Evolutionary conservation across 225 moss, liverwort and hornwort species (phyloP).

Genomic region (Sphagnum tenellum): DNA sequence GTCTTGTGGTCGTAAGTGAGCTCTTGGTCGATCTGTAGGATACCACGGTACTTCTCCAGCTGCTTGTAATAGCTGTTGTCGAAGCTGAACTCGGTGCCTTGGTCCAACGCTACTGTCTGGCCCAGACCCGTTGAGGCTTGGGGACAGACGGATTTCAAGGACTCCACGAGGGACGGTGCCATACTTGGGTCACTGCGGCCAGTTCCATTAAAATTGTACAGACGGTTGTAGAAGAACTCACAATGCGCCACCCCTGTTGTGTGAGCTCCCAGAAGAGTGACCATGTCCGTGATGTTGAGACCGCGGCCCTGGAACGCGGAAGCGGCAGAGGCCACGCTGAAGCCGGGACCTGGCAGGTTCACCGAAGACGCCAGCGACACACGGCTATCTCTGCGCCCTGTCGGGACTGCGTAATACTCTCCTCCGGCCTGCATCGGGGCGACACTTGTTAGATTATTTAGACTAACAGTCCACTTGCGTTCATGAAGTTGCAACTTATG

Average conservation of each 20-base stretch:
- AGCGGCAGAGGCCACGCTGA: no score
- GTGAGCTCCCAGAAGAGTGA: not conserved
- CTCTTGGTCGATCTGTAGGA: conserved; percentile 29
- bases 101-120: conserved; percentile 23
- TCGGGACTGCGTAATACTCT: no score
- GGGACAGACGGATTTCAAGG: conserved; percentile 17
- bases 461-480: no score
- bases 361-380: no score
- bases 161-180: conserved; percentile 11
- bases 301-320: no score
- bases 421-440: no score
- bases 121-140: conserved; percentile 19
- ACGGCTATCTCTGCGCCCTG: no score
- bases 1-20: conserved; percentile 30
- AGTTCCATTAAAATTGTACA: conserved; percentile 34
- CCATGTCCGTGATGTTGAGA: no score
- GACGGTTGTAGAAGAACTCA: conserved; percentile 23
- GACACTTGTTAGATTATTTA: no score
- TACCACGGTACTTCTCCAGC: conserved; percentile 24
- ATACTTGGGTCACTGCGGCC: conserved; percentile 24
- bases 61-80: conserved; percentile 36
- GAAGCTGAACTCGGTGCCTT: conserved; percentile 20
- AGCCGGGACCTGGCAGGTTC: no score
- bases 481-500: no score
- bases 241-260: conserved; percentile 1